These are phyloP conservation scores for Naganishia randhawae DNA, from an alignment of 768 basidiomycete species.

Conservation along the genomic window DNA sequence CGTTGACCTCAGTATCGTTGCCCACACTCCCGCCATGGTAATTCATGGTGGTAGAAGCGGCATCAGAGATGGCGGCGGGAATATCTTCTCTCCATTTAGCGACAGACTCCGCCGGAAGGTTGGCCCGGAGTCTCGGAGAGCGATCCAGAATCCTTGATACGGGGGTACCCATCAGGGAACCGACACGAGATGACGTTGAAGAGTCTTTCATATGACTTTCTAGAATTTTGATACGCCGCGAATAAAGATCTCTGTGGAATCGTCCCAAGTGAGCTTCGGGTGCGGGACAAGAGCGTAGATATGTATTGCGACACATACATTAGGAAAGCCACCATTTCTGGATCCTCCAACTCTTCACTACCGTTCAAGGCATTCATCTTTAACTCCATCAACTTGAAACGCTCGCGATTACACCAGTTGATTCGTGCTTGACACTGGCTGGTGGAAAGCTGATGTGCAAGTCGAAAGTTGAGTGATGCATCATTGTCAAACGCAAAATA, in stretches of 20 bases:
- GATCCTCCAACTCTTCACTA: conserved; percentile 36
- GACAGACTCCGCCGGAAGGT: conserved; percentile 5
- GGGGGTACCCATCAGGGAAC: conserved; percentile 13
- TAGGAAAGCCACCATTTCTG: conserved; percentile 38
- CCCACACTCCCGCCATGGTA: neutral
- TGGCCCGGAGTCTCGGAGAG: neutral
- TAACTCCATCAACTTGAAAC: conserved; percentile 34
- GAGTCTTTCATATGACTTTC: conserved; percentile 20
- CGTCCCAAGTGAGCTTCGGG: neutral
- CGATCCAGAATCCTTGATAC: conserved; percentile 1
- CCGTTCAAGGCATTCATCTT: conserved; percentile 24
- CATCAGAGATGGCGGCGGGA: neutral
- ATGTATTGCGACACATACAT: conserved; percentile 31
- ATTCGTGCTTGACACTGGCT: conserved; percentile 37
- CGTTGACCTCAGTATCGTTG: neutral
- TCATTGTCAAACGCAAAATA: conserved; percentile 33
- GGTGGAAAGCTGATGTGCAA: conserved; percentile 27
- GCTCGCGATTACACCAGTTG: conserved; percentile 37
- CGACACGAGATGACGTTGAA: conserved; percentile 7
- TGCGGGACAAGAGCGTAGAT: neutral
- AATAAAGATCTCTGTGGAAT: conserved; percentile 28
- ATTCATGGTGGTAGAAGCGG: neutral
- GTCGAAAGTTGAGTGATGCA: neutral
- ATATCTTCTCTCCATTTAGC: conserved; percentile 15
- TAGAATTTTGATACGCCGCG: conserved; percentile 35